phyloP scores from a whole-genome alignment of 2,329 filamentous ascomycete genomes.

The Exophiala oligosperma region DNA sequence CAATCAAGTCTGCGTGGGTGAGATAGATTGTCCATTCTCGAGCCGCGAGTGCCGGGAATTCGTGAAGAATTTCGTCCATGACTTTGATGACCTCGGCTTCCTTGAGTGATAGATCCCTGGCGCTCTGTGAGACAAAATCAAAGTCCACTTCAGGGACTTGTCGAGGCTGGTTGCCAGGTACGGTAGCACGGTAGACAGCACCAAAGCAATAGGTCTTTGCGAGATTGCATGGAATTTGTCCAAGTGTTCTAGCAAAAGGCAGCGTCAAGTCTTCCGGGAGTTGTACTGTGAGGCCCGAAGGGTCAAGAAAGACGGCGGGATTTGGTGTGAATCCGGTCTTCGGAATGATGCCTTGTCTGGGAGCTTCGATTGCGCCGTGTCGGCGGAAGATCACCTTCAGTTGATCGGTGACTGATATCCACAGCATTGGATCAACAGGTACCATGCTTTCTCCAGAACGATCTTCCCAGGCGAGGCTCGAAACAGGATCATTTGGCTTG shows the following conservation, averaged over 20 bases:
- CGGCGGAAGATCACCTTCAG: conserved; percentile 78
- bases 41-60: conserved; percentile 72
- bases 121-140: conserved; percentile 85
- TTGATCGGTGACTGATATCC: conserved; percentile 71
- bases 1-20: conserved; percentile 82
- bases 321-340: conserved; percentile 73
- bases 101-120: conserved; percentile 78
- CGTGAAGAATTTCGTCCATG: conserved; percentile 81
- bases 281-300: conserved; percentile 77
- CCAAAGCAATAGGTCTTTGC: conserved; percentile 84
- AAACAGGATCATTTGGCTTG: conserved; percentile 21
- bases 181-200: conserved; percentile 71
- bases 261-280: conserved; percentile 92
- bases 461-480: conserved; percentile 27
- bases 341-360: conserved; percentile 75
- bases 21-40: conserved; percentile 83
- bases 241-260: conserved; percentile 81
- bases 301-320: conserved; percentile 77
- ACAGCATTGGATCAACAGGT: conserved; percentile 63
- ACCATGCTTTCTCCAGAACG: conserved; percentile 22
- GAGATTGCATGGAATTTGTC: conserved; percentile 63
- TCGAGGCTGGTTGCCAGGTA: conserved; percentile 76
- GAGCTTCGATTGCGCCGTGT: conserved; percentile 83
- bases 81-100: conserved; percentile 95
- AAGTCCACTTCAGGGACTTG: conserved; percentile 91